Evolutionary conservation across 805 yeast genomes (phyloP).

Genomic region (Limtongia smithiae): DNA sequence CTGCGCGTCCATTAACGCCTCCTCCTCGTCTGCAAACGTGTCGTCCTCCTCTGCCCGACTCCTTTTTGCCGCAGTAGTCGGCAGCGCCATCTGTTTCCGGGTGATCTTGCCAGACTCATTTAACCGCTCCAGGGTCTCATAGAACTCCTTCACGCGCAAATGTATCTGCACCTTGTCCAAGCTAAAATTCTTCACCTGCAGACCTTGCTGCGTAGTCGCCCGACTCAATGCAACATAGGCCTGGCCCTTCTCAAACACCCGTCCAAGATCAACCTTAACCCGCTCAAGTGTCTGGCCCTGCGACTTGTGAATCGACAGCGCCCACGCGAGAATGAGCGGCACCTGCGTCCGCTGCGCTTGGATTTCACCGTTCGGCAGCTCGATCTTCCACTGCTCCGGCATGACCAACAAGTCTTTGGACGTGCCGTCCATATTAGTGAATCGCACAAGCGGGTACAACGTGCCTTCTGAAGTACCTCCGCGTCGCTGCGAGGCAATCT

Average conservation of each 20-base stretch:
- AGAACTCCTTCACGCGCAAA: slow-evolving; percentile 66
- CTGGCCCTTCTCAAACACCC: slow-evolving; percentile 86
- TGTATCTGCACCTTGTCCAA: slow-evolving; percentile 64
- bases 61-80: too few relatives aligned
- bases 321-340: slow-evolving; percentile 94
- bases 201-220: slow-evolving; percentile 77
- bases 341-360: slow-evolving; percentile 73
- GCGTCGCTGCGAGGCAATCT: background rate
- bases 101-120: background rate
- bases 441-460: slow-evolving; percentile 70
- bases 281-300: slow-evolving; percentile 86
- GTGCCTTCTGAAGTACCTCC: background rate
- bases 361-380: slow-evolving; percentile 65
- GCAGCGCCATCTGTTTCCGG: slow-evolving; percentile 2
- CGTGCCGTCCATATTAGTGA: slow-evolving; percentile 64
- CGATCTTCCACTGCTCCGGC: slow-evolving; percentile 78
- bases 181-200: slow-evolving; percentile 75
- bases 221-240: slow-evolving; percentile 94
- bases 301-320: slow-evolving; percentile 89
- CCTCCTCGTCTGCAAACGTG: too few relatives aligned
- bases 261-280: slow-evolving; percentile 70
- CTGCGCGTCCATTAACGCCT: background rate
- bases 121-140: slow-evolving; percentile 35
- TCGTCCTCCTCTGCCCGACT: background rate
- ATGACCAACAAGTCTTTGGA: slow-evolving; percentile 73